Conservation (phyloP, 2,329 filamentous ascomycete species). For the Fusarium verrucosum region DNA sequence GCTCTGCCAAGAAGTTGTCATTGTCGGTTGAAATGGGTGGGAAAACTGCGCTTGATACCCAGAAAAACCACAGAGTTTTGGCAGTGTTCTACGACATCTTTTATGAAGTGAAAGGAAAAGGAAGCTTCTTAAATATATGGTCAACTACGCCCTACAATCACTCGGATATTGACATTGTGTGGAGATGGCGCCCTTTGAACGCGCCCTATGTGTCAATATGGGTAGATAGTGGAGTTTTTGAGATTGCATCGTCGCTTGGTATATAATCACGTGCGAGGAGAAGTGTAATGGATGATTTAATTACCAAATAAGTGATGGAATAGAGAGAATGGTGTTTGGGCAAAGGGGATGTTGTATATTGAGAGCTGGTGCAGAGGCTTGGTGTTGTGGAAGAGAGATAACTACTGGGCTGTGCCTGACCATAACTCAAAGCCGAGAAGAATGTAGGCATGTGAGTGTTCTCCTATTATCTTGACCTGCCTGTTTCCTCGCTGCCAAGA, state of each 20-base stretch:
- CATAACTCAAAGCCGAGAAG: background rate
- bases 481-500: background rate
- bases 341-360: background rate
- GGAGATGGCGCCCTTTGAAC: constrained; percentile 12
- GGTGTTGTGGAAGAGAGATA: background rate
- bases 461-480: background rate
- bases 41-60: background rate
- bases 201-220: constrained; percentile 22
- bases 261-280: background rate
- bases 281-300: background rate
- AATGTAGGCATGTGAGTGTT: background rate
- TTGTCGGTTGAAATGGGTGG: background rate
- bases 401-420: background rate
- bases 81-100: background rate
- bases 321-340: background rate
- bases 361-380: background rate
- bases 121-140: background rate
- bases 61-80: background rate
- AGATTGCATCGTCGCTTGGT: constrained; percentile 12
- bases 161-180: constrained; percentile 12
- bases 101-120: background rate
- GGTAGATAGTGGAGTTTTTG: constrained; percentile 21
- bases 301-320: background rate
- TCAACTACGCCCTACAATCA: constrained; percentile 25
- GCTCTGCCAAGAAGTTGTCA: background rate